A percentile compares a stretch with the other conserved stretches of the same genome.
These are phyloP conservation scores for Phytophthora quininea DNA, from an alignment of 352 stramenopile genomes.

Conservation along the genomic window DNA sequence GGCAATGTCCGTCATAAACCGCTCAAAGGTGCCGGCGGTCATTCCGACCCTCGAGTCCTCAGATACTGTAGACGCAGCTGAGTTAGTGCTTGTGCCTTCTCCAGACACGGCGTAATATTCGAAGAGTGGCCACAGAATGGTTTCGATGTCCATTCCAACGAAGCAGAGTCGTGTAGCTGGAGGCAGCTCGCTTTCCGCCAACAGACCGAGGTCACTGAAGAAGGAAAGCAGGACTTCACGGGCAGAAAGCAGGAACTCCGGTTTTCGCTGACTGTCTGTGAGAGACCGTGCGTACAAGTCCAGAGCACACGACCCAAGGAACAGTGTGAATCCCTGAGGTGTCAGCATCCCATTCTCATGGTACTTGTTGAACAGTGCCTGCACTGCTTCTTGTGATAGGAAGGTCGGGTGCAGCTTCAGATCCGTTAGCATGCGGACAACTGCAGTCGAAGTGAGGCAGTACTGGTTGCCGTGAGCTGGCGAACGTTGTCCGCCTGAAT, in stretches of 20 bases:
- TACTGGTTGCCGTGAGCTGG: slow-evolving; percentile 50
- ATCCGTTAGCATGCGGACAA: slow-evolving; percentile 64
- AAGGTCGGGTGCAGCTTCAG: slow-evolving; percentile 64
- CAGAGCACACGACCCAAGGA: slow-evolving; percentile 67
- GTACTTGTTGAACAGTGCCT: slow-evolving; percentile 51
- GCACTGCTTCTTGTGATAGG: slow-evolving; percentile 56
- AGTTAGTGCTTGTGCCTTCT: slow-evolving; percentile 3
- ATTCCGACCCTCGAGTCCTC: slow-evolving; percentile 54
- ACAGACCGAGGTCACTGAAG: slow-evolving; percentile 65
- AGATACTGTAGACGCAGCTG: neutral
- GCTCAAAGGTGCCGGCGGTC: slow-evolving; percentile 51
- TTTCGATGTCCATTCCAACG: slow-evolving; percentile 71
- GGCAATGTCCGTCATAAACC: slow-evolving; percentile 76
- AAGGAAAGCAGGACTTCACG: slow-evolving; percentile 74
- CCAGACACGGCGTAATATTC: slow-evolving; percentile 67
- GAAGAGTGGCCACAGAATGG: slow-evolving; percentile 80
- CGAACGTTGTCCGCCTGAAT: slow-evolving; percentile 53
- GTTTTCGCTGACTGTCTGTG: slow-evolving; percentile 20
- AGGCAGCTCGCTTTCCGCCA: slow-evolving; percentile 52
- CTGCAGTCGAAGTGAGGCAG: slow-evolving; percentile 41
- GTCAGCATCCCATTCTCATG: slow-evolving; percentile 46
- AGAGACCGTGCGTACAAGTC: slow-evolving; percentile 51
- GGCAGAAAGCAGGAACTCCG: slow-evolving; percentile 50
- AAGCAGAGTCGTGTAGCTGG: slow-evolving; percentile 51
- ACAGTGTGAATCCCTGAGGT: slow-evolving; percentile 52